Conservation (phyloP, 768 basidiomycete genomes). For the Gloeophyllum trabeum region DNA sequence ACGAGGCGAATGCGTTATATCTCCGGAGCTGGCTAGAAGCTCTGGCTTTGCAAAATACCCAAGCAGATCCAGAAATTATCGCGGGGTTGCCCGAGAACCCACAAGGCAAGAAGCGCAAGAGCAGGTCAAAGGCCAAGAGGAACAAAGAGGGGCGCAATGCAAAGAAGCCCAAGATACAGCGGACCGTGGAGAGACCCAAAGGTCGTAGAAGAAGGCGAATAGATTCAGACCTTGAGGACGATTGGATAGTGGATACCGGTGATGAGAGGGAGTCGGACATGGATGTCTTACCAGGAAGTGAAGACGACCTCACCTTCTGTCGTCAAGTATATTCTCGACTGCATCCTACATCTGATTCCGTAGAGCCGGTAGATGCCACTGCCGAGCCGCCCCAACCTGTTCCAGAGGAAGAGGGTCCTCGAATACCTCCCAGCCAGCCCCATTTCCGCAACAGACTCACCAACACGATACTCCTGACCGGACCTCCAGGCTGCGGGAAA, state of each 20-base stretch:
- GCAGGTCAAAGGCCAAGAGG: conserved; percentile 12
- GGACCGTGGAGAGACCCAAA: not conserved
- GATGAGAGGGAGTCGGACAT: conserved; percentile 23
- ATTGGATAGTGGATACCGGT: conserved; percentile 46
- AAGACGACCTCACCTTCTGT: conserved; percentile 18
- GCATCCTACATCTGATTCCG: too few species aligned
- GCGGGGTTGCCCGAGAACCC: conserved; percentile 3
- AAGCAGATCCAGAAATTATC: conserved; percentile 2
- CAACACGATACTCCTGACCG: conserved; percentile 79
- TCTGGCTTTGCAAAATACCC: conserved; percentile 45
- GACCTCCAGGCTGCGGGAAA: conserved; percentile 83
- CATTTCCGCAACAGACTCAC: conserved; percentile 27
- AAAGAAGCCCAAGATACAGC: conserved; percentile 34
- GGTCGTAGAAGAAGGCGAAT: conserved; percentile 25
- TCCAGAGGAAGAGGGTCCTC: too few species aligned
- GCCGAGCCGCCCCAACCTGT: too few species aligned
- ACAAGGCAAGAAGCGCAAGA: conserved; percentile 7
- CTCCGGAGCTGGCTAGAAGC: conserved; percentile 72
- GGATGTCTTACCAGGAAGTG: conserved; percentile 15
- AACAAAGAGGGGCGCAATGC: conserved; percentile 13
- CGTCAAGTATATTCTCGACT: too few species aligned
- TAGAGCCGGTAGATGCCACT: too few species aligned
- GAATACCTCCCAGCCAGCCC: too few species aligned
- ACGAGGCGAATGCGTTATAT: conserved; percentile 57
- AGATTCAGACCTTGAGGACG: conserved; percentile 41